Conservation (phyloP, 352 stramenopile genomes). For the Phytophthora crassamura region DNA sequence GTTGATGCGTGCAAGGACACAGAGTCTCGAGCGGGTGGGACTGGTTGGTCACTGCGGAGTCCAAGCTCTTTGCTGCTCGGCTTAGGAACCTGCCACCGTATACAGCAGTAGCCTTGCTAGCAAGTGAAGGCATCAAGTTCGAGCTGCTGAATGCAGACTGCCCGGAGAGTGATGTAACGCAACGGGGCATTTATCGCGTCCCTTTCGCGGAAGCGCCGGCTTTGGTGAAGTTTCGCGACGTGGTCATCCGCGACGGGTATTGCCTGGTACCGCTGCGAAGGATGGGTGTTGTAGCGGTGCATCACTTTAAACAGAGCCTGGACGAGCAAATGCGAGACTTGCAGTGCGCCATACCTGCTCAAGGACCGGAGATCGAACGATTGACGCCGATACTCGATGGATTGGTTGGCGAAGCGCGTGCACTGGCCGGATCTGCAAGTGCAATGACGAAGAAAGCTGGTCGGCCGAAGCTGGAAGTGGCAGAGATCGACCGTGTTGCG, state of each 20-base stretch:
- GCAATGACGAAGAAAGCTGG: conserved; percentile 10
- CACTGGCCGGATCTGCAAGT: conserved; percentile 18
- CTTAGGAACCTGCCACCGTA: conserved; percentile 31
- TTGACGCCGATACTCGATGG: conserved; percentile 45
- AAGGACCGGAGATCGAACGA: conserved; percentile 40
- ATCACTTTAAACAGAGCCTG: conserved; percentile 50
- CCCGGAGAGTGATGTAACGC: conserved; percentile 12
- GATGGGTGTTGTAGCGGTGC: conserved; percentile 46
- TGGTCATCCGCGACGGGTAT: conserved; percentile 52
- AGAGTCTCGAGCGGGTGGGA: conserved; percentile 50
- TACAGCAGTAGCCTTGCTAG: conserved; percentile 38
- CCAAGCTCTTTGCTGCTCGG: conserved; percentile 46
- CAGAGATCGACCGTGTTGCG: conserved; percentile 75
- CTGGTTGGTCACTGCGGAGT: conserved; percentile 66
- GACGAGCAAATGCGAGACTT: conserved; percentile 50
- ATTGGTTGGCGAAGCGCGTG: conserved; percentile 44
- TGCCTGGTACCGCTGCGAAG: conserved; percentile 49
- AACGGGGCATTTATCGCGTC: conserved; percentile 46
- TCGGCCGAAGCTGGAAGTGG: conserved; percentile 21
- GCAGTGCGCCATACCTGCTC: conserved; percentile 48
- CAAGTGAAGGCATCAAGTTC: conserved; percentile 42
- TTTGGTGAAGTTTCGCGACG: conserved; percentile 51
- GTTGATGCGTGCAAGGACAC: conserved; percentile 21
- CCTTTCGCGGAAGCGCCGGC: conserved; percentile 51
- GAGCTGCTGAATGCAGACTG: conserved; percentile 32